Evolutionary conservation across 2,329 filamentous ascomycete genomes (phyloP), one percentile per base, ranked within the genome.

Genomic region (Lasiodiplodia hormozganensis): DNA sequence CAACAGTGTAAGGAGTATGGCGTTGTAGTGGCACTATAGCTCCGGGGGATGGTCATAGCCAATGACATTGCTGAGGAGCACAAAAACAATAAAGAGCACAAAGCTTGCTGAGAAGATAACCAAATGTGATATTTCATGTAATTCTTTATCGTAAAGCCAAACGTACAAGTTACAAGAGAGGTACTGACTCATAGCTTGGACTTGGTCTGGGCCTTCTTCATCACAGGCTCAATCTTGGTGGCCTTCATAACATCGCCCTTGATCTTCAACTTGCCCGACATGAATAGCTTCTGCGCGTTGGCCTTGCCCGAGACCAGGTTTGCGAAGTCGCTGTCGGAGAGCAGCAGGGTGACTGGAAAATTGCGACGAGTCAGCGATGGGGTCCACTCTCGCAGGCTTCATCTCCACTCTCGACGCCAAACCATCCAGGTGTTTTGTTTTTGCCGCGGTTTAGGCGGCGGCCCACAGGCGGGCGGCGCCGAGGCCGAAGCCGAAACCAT

Each of bases 181-280:
- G 65, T 43, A 1, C 21, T 31, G 12, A 23, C 34, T 62, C 38
- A 94, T 83, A 97, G 84, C 88, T 97, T 97, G 74, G 92, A 18
- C 58, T 52, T 56, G 58, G 52, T 88, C 86, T 93, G 86, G 47
- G 92, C 92, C 86, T 94, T 96, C 87, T 93, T 94, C 72, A 97
- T 84, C 76, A 98, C 91, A 51, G 93, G 92, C 83, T 97, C 94
- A 82, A 97, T 89, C 89, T 96, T 97, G 70, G 94, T 97, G 47
- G 96, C 92, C 88, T 97, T 97, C 95, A 98, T 98, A 70, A 98
- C 89, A 80, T 98, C 94, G 71, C 96, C 96, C 89, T 94, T 96
- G 79, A 98, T 89, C 92, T 98, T 99, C 78, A 99, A 86, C 87
- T 97, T 97, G 76, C 96, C 96, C n/a, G 88, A 88, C 95, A 99